A percentile compares a stretch with the other conserved stretches of the same genome.
phyloP scores from a whole-genome alignment of 2,329 filamentous ascomycete genomes.

The Penicillium vulpinum region DNA sequence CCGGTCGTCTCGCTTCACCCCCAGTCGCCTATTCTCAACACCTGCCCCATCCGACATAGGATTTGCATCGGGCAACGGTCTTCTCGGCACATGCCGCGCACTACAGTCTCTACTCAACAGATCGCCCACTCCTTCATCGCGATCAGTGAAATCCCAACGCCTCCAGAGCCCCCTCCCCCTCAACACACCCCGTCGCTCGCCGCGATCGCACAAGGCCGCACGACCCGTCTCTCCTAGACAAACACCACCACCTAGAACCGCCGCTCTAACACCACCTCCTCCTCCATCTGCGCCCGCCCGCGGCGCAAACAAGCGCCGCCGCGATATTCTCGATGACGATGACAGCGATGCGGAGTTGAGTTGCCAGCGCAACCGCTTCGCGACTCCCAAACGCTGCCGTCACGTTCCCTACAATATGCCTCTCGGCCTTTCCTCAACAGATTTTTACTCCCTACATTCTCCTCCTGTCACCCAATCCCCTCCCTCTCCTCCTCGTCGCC shows the following conservation, averaged over 20 bases:
- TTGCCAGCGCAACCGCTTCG: slow-evolving; percentile 28
- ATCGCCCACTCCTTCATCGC: slow-evolving; percentile 41
- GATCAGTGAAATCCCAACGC: slow-evolving; percentile 35
- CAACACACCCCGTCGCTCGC: slow-evolving; percentile 28
- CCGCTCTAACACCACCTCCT: slow-evolving; percentile 21
- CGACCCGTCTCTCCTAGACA: slow-evolving; percentile 22
- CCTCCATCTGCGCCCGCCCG: slow-evolving; percentile 31
- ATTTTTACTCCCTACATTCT: slow-evolving; percentile 46
- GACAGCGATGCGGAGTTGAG: slow-evolving; percentile 15
- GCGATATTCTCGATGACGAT: slow-evolving; percentile 31
- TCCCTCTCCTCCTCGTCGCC: slow-evolving; percentile 25
- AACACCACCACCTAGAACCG: slow-evolving; percentile 20
- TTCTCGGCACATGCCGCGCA: slow-evolving; percentile 45
- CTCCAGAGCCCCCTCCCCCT: slow-evolving; percentile 44
- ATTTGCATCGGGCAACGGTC: slow-evolving; percentile 37
- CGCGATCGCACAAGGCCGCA: slow-evolving; percentile 31
- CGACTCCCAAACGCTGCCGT: slow-evolving; percentile 49
- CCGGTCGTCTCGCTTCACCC: slow-evolving; percentile 39
- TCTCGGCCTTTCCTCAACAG: slow-evolving; percentile 43
- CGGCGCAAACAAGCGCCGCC: slow-evolving; percentile 43
- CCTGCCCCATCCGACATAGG: slow-evolving; percentile 41
- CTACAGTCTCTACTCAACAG: slow-evolving; percentile 44
- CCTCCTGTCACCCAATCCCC: slow-evolving; percentile 36
- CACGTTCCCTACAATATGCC: slow-evolving; percentile 47
- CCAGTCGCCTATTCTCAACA: slow-evolving; percentile 40